Percentiles rank a stretch among this genome's conserved stretches.
These are phyloP conservation scores for Saccharomycopsis sp. DNA, from an alignment of 805 yeast species.

Conservation along the genomic window DNA sequence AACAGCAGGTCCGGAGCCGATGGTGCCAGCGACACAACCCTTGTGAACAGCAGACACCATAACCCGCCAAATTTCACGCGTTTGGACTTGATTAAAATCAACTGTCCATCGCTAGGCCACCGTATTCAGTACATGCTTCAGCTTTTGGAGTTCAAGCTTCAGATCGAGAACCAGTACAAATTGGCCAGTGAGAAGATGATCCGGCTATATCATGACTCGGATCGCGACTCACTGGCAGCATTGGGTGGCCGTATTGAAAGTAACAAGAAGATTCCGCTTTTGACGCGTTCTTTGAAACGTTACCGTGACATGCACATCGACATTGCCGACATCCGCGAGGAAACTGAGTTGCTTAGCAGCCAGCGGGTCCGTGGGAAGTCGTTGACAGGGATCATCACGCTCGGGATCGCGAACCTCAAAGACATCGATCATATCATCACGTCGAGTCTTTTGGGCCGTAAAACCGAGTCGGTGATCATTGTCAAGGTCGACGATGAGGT, in stretches of 20 bases:
- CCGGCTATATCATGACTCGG: conserved; percentile 87
- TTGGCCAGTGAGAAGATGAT: conserved; percentile 89
- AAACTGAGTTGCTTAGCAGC: conserved; percentile 58
- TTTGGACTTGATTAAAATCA: conserved; percentile 81
- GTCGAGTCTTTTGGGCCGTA: conserved; percentile 67
- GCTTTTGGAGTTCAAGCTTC: conserved; percentile 86
- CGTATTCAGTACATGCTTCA: conserved; percentile 93
- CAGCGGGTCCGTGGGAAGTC: conserved; percentile 78
- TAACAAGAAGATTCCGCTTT: conserved; percentile 74
- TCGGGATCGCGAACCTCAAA: conserved; percentile 69
- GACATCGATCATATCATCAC: conserved; percentile 77
- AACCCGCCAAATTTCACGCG: conserved; percentile 36
- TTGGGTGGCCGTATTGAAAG: conserved; percentile 82
- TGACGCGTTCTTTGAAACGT: conserved; percentile 76
- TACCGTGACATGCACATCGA: conserved; percentile 85
- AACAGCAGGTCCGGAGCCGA: background rate
- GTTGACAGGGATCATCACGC: conserved; percentile 68
- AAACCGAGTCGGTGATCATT: conserved; percentile 72
- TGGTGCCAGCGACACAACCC: background rate
- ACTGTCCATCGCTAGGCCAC: conserved; percentile 91
- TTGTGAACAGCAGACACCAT: conserved; percentile 2
- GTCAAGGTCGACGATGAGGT: conserved; percentile 87
- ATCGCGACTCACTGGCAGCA: conserved; percentile 79
- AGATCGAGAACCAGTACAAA: conserved; percentile 88
- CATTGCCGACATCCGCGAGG: conserved; percentile 53